These are phyloP conservation scores for Chiua virens DNA, from an alignment of 768 basidiomycete species.

Conservation along the genomic window DNA sequence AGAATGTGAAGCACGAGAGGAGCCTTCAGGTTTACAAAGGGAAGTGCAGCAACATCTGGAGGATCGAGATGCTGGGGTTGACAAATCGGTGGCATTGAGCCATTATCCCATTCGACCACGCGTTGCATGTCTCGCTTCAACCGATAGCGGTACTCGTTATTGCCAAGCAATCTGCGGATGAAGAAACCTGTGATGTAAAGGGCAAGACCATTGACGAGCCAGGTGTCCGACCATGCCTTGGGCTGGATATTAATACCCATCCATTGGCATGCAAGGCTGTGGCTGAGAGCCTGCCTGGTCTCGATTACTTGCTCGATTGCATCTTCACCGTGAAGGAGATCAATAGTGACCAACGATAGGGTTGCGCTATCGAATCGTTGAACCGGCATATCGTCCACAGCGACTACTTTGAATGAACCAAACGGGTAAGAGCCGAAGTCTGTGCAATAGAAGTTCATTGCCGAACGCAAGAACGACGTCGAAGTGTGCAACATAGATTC, in stretches of 20 bases:
- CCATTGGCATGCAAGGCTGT: constrained; percentile 95
- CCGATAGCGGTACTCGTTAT: constrained; percentile 95
- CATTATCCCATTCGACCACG: constrained; percentile 83
- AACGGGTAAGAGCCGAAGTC: constrained; percentile 97
- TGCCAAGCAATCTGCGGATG: constrained; percentile 84
- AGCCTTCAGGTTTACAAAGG: constrained; percentile 93
- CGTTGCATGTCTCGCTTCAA: constrained; percentile 97
- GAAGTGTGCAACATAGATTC: constrained; percentile 70
- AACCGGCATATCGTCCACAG: constrained; percentile 84
- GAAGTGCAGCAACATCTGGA: constrained; percentile 72
- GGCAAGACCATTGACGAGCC: constrained; percentile 95
- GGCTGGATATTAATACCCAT: constrained; percentile 94
- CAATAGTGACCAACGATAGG: constrained; percentile 72
- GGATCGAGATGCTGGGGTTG: constrained; percentile 85
- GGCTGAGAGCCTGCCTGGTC: constrained; percentile 80
- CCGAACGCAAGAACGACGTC: constrained; percentile 74
- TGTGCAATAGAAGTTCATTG: constrained; percentile 89
- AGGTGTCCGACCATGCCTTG: constrained; percentile 89
- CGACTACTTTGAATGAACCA: constrained; percentile 89
- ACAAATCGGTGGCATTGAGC: constrained; percentile 89
- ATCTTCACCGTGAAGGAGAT: constrained; percentile 83
- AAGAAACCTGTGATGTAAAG: constrained; percentile 89
- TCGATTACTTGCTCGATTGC: constrained; percentile 93
- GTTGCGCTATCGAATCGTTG: constrained; percentile 86
- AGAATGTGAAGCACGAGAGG: constrained; percentile 96